A percentile compares a stretch with the other conserved stretches of the same genome.
Evolutionary conservation across 305 asterid genomes (phyloP).

Genomic region (Solanum aculeatissimum): DNA sequence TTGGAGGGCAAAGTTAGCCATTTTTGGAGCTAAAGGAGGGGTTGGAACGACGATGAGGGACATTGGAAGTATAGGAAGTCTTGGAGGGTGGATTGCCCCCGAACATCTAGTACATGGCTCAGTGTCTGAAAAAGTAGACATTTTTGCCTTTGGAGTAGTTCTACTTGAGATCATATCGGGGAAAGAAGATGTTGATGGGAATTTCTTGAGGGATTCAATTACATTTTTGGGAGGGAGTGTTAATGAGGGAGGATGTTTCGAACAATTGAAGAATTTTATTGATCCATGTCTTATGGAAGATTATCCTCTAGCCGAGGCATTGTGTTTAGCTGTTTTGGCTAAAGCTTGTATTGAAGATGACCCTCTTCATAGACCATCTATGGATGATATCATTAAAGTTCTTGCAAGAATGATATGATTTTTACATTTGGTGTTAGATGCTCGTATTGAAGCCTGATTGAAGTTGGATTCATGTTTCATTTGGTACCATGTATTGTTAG

Average conservation of each 20-base stretch:
- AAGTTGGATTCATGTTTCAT: neutral
- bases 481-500: neutral
- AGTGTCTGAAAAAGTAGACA: constrained; percentile 30
- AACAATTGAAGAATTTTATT: constrained; percentile 43
- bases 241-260: constrained; percentile 54
- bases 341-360: constrained; percentile 65
- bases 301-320: constrained; percentile 62
- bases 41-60: constrained; percentile 10
- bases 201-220: constrained; percentile 24
- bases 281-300: constrained; percentile 56
- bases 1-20: constrained; percentile 60
- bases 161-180: constrained; percentile 50
- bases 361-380: constrained; percentile 53
- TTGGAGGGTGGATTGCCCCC: constrained; percentile 10
- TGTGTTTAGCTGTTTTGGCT: constrained; percentile 61
- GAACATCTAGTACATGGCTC: constrained; percentile 12
- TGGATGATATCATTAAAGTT: constrained; percentile 59
- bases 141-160: constrained; percentile 50
- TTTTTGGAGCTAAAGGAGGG: constrained; percentile 13
- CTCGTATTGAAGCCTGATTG: no score
- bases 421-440: neutral
- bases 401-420: constrained; percentile 58
- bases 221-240: constrained; percentile 29
- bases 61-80: neutral
- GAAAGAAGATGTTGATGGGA: constrained; percentile 30